These are phyloP conservation scores for Ramichloridium luteum DNA, from an alignment of 2,329 filamentous ascomycete species.

Conservation along the genomic window DNA sequence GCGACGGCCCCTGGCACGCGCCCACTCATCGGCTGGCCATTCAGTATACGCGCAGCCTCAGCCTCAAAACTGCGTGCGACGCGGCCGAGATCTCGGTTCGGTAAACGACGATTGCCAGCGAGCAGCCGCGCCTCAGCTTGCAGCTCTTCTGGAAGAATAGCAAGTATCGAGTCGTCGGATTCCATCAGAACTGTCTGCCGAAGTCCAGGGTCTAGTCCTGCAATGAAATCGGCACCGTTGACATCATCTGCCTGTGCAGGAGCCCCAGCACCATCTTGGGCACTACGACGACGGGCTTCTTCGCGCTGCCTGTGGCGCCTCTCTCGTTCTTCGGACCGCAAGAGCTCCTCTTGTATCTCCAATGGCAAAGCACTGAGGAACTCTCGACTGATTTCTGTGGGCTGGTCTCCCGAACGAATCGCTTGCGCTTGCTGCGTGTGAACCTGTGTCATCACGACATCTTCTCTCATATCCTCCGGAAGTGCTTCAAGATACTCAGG, in stretches of 20 bases:
- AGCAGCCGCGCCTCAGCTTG: slow-evolving; percentile 74
- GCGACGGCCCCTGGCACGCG: slow-evolving; percentile 14
- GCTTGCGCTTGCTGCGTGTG: slow-evolving; percentile 69
- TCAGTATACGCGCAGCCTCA: slow-evolving; percentile 9
- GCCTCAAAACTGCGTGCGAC: slow-evolving; percentile 9
- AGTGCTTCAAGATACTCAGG: slow-evolving; percentile 89
- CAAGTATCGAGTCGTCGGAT: slow-evolving; percentile 77
- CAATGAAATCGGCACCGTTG: slow-evolving; percentile 83
- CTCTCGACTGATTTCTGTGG: slow-evolving; percentile 77
- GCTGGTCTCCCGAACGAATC: slow-evolving; percentile 56
- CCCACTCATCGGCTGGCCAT: slow-evolving; percentile 15
- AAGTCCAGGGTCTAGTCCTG: slow-evolving; percentile 73
- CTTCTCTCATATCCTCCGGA: slow-evolving; percentile 91
- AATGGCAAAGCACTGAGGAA: slow-evolving; percentile 87
- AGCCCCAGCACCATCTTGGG: slow-evolving; percentile 28
- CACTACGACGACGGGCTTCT: slow-evolving; percentile 55
- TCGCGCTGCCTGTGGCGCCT: slow-evolving; percentile 79
- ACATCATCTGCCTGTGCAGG: slow-evolving; percentile 58
- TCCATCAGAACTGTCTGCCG: slow-evolving; percentile 82
- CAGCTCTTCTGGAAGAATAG: slow-evolving; percentile 71
- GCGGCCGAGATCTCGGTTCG: slow-evolving; percentile 8
- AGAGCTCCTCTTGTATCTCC: slow-evolving; percentile 79
- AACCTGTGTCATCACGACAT: slow-evolving; percentile 63
- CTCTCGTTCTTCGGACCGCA: slow-evolving; percentile 81
- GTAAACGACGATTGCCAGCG: slow-evolving; percentile 34